A percentile compares a stretch with the other conserved stretches of the same genome.
phyloP scores from a whole-genome alignment of 2,329 filamentous ascomycete species.

The Cordyceps sp. region DNA sequence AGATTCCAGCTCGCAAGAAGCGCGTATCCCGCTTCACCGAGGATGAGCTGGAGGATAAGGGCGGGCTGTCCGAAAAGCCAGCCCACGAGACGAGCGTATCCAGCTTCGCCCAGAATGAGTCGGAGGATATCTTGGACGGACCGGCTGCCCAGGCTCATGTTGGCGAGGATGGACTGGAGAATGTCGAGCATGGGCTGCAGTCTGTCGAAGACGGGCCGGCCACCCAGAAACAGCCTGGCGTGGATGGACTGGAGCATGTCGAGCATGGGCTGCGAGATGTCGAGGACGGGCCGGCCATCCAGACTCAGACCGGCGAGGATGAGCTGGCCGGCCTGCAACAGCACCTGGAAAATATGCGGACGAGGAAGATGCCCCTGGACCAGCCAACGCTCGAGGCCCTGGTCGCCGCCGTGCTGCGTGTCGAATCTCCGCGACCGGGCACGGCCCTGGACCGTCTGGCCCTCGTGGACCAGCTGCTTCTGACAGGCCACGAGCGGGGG shows the following conservation, averaged over 20 bases:
- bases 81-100: no score
- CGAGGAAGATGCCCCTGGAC: constrained; percentile 18
- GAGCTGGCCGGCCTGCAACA: constrained; percentile 9
- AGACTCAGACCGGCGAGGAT: no score
- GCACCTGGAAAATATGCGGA: constrained; percentile 21
- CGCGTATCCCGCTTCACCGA: no score
- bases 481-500: constrained; percentile 27
- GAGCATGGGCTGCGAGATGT: no score
- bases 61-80: no score
- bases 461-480: constrained; percentile 25
- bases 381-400: constrained; percentile 19
- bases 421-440: constrained; percentile 6
- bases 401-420: constrained; percentile 20
- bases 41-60: no score
- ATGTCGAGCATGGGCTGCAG: no score
- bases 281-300: background rate
- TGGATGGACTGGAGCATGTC: background rate
- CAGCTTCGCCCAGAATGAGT: background rate
- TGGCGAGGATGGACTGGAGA: background rate
- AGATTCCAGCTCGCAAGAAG: no score
- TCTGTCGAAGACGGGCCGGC: background rate
- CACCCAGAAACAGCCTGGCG: background rate
- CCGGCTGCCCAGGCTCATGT: background rate
- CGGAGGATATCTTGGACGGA: background rate
- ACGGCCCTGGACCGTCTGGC: constrained; percentile 14